Conservation (phyloP, 2,329 filamentous ascomycete species). For the Pseudogymnoascus sp. region DNA sequence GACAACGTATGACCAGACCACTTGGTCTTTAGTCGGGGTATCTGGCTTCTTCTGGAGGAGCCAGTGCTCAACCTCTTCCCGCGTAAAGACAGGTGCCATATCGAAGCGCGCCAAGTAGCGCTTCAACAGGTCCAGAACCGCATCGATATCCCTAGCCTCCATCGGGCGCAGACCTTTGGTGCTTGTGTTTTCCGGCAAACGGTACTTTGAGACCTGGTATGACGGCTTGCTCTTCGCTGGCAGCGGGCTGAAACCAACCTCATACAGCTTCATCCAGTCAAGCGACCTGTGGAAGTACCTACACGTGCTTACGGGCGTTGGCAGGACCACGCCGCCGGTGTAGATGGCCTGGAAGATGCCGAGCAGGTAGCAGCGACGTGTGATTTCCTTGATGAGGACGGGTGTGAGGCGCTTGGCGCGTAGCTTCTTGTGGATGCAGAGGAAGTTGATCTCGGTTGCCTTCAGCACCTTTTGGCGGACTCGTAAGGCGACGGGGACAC, state of each 20-base stretch:
- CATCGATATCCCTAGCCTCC: slow-evolving; percentile 67
- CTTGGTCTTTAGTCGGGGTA: slow-evolving; percentile 58
- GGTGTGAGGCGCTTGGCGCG: slow-evolving; percentile 86
- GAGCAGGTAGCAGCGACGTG: slow-evolving; percentile 76
- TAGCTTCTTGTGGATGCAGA: slow-evolving; percentile 96
- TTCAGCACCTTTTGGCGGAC: slow-evolving; percentile 68
- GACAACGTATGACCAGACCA: slow-evolving; percentile 90
- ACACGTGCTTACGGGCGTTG: slow-evolving; percentile 84
- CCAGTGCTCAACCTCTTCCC: slow-evolving; percentile 82
- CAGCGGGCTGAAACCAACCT: slow-evolving; percentile 86
- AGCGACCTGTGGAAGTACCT: slow-evolving; percentile 91
- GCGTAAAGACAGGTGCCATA: slow-evolving; percentile 71
- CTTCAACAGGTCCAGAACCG: slow-evolving; percentile 64
- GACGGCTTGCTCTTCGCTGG: slow-evolving; percentile 75
- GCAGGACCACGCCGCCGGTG: slow-evolving; percentile 83
- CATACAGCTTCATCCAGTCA: slow-evolving; percentile 93
- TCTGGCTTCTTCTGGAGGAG: slow-evolving; percentile 60
- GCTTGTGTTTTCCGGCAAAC: slow-evolving; percentile 63
- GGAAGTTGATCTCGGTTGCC: slow-evolving; percentile 93
- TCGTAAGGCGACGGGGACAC: slow-evolving; percentile 74
- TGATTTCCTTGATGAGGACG: slow-evolving; percentile 96
- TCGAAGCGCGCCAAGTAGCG: slow-evolving; percentile 74
- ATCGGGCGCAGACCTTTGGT: slow-evolving; percentile 73
- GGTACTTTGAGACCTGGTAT: slow-evolving; percentile 79
- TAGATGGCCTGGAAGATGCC: slow-evolving; percentile 93